phyloP scores from a whole-genome alignment of 306 rosid genomes.

The Lupinus albus region DNA sequence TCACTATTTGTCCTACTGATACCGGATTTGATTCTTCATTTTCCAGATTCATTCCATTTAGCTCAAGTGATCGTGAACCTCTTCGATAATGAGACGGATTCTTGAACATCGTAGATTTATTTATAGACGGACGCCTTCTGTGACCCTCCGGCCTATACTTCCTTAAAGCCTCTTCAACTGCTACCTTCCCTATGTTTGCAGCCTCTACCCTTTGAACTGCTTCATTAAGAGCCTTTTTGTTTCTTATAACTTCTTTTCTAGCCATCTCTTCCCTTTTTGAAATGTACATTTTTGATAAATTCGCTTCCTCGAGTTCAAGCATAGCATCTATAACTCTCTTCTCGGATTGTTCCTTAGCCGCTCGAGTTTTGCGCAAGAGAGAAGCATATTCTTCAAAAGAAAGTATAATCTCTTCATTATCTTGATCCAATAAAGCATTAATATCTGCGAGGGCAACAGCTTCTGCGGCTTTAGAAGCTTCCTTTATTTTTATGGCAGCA shows the following conservation, averaged over 20 bases:
- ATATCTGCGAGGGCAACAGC: slow-evolving; percentile 71
- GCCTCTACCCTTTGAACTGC: slow-evolving; percentile 78
- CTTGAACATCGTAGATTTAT: slow-evolving; percentile 69
- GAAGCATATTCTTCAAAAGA: slow-evolving; percentile 69
- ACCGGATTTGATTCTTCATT: slow-evolving; percentile 57
- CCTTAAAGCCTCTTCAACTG: slow-evolving; percentile 81
- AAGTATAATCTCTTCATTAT: slow-evolving; percentile 56
- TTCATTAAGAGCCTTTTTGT: slow-evolving; percentile 73
- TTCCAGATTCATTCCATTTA: slow-evolving; percentile 59
- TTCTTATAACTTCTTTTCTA: slow-evolving; percentile 62
- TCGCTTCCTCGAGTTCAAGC: slow-evolving; percentile 74
- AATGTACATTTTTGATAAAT: slow-evolving; percentile 56
- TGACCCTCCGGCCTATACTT: slow-evolving; percentile 77
- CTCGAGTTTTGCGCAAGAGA: slow-evolving; percentile 57
- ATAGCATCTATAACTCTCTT: slow-evolving; percentile 61
- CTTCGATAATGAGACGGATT: slow-evolving; percentile 54
- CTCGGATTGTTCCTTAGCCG: slow-evolving; percentile 64
- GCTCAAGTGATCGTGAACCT: slow-evolving; percentile 64
- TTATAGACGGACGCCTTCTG: slow-evolving; percentile 54
- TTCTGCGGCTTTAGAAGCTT: slow-evolving; percentile 86
- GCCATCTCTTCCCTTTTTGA: slow-evolving; percentile 72
- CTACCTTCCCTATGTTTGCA: slow-evolving; percentile 81
- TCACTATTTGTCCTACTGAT: slow-evolving; percentile 87
- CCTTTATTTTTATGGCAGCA: slow-evolving; percentile 88
- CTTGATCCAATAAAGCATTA: slow-evolving; percentile 52